Conservation (phyloP, 192 early-diverging fungal genomes). For the Obelidium mucronatum region DNA sequence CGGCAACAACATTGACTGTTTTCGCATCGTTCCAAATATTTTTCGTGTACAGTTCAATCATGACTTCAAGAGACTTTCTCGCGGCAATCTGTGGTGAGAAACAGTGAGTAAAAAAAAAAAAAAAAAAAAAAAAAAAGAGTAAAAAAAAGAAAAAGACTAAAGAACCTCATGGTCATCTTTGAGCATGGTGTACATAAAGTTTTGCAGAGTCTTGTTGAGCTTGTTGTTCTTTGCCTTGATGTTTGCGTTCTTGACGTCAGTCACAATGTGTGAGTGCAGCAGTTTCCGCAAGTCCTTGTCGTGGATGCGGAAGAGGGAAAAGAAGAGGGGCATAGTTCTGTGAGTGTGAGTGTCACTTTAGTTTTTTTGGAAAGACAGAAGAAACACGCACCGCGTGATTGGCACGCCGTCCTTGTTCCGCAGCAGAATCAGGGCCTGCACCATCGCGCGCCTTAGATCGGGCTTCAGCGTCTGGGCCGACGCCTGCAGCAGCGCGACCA, state of each 20-base stretch:
- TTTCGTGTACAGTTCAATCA: constrained; percentile 97
- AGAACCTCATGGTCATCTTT: constrained; percentile 66
- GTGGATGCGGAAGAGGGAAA: constrained; percentile 91
- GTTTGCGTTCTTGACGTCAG: constrained; percentile 94
- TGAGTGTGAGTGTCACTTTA: not conserved
- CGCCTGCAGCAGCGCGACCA: constrained; percentile 83
- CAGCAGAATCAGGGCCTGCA: constrained; percentile 88
- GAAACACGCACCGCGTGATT: constrained; percentile 41
- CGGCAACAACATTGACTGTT: constrained; percentile 97
- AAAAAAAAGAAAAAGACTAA: not conserved
- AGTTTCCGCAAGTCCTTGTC: constrained; percentile 91
- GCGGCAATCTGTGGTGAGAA: constrained; percentile 75
- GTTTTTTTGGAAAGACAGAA: not conserved
- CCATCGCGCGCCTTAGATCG: constrained; percentile 84
- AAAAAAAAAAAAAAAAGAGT: not conserved
- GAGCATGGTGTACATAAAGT: constrained; percentile 98
- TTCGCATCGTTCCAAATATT: constrained; percentile 98
- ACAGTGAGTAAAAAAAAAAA: not conserved
- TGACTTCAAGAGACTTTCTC: constrained; percentile 94
- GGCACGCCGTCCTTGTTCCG: constrained; percentile 81
- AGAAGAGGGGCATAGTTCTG: constrained; percentile 88
- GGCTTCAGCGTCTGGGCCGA: constrained; percentile 84
- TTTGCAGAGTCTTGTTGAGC: constrained; percentile 96
- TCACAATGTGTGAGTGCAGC: constrained; percentile 93
- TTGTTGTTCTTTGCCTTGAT: constrained; percentile 95